Conservation (phyloP, 2,329 filamentous ascomycete genomes). For the Blastomyces parvus region DNA sequence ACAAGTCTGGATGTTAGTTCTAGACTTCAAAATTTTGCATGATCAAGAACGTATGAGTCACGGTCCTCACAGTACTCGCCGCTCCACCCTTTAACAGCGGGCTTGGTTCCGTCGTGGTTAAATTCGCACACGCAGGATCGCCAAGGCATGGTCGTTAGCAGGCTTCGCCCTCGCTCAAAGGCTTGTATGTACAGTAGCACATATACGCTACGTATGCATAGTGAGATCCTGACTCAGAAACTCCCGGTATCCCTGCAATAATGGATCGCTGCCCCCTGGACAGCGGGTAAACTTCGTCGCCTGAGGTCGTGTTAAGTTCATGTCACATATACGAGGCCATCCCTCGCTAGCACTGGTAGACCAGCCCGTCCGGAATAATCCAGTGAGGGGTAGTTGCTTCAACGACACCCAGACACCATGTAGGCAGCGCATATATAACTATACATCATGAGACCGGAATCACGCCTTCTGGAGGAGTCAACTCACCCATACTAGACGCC, state of each 20-base stretch:
- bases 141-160: no score
- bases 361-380: neutral
- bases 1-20: neutral
- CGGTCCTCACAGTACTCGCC: neutral
- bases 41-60: neutral
- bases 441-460: neutral
- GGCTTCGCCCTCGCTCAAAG: neutral
- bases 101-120: neutral
- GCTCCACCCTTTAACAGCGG: neutral
- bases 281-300: neutral
- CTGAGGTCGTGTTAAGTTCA: neutral
- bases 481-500: neutral
- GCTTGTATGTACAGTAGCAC: no score
- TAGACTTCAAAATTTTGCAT: neutral
- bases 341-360: neutral
- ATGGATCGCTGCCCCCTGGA: neutral
- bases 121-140: neutral
- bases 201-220: no score
- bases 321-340: neutral
- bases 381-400: neutral
- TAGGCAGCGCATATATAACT: neutral
- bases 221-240: neutral
- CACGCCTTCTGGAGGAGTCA: neutral
- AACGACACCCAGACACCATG: neutral
- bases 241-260: neutral